A percentile compares a stretch with the other conserved stretches of the same genome.
Conservation (phyloP, 2,329 filamentous ascomycete species). For the Periglandula ipomoeae region DNA sequence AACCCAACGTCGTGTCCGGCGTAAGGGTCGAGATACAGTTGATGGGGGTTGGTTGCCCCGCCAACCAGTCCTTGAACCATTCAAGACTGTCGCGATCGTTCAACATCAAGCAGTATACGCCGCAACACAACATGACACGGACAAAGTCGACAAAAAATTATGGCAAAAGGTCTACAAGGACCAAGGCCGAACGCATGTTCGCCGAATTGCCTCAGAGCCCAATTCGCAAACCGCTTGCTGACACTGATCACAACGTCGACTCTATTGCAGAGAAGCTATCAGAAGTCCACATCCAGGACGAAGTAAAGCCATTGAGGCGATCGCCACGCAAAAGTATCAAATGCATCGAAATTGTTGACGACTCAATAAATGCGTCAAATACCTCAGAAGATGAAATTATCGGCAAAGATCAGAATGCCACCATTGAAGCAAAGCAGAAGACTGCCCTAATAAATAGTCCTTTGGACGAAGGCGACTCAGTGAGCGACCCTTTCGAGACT, state of each 20-base stretch:
- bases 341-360: slow-evolving; percentile 1
- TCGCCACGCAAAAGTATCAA: slow-evolving; percentile 12
- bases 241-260: slow-evolving; percentile 18
- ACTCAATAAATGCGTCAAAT: slow-evolving; percentile 5
- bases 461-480: not conserved
- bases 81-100: not conserved
- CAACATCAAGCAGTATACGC: not conserved
- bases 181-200: slow-evolving; percentile 39
- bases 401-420: not conserved
- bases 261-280: slow-evolving; percentile 27
- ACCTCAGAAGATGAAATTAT: not conserved
- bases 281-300: slow-evolving; percentile 19
- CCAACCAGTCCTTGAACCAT: slow-evolving; percentile 7
- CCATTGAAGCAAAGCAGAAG: not conserved
- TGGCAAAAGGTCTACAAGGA: slow-evolving; percentile 38
- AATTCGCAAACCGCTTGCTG: slow-evolving; percentile 21
- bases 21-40: not conserved
- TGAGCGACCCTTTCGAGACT: slow-evolving; percentile 7
- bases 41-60: slow-evolving; percentile 7
- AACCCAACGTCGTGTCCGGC: not conserved
- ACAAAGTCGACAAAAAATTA: slow-evolving; percentile 37
- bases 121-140: slow-evolving; percentile 32
- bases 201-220: slow-evolving; percentile 44
- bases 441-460: not conserved
- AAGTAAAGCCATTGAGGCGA: slow-evolving; percentile 5